These are phyloP conservation scores for Hawksworthiomyces lignivorus DNA, from an alignment of 2,329 filamentous ascomycete genomes.

Conservation along the genomic window DNA sequence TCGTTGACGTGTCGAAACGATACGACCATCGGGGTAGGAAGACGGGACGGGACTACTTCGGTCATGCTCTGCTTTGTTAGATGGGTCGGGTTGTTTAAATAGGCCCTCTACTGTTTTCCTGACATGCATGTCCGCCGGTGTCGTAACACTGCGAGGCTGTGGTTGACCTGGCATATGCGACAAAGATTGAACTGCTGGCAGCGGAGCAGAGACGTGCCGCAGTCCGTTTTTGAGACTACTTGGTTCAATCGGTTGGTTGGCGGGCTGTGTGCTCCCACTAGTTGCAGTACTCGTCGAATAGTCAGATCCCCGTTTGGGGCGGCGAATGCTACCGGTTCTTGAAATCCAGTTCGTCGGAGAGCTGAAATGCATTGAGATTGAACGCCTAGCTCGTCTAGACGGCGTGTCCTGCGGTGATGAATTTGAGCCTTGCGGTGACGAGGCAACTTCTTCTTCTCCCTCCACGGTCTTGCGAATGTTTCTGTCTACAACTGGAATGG, in stretches of 20 bases:
- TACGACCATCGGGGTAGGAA: slow-evolving; percentile 2
- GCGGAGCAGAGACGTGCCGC: slow-evolving; percentile 47
- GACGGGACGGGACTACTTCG: slow-evolving; percentile 8
- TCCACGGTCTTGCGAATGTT: background rate
- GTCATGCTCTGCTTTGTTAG: background rate
- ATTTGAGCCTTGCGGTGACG: background rate
- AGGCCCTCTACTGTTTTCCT: slow-evolving; percentile 21
- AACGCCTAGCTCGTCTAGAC: slow-evolving; percentile 40
- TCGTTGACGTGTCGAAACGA: slow-evolving; percentile 25
- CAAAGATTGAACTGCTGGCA: slow-evolving; percentile 14
- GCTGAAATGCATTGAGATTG: slow-evolving; percentile 53
- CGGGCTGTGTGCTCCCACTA: background rate
- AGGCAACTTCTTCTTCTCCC: background rate
- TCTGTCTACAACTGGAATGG: background rate
- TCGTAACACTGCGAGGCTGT: slow-evolving; percentile 32
- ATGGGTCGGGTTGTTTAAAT: slow-evolving; percentile 9
- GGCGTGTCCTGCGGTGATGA: slow-evolving; percentile 30
- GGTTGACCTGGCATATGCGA: background rate
- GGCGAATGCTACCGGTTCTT: slow-evolving; percentile 48
- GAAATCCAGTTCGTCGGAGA: slow-evolving; percentile 50
- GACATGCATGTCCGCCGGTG: slow-evolving; percentile 28
- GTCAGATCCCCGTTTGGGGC: slow-evolving; percentile 40
- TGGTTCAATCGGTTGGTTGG: slow-evolving; percentile 20
- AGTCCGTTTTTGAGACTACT: slow-evolving; percentile 25
- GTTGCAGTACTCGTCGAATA: background rate